Percentiles rank a stretch among this genome's conserved stretches.
Conservation (phyloP, 2,329 filamentous ascomycete species). For the Xylaria sp. region DNA sequence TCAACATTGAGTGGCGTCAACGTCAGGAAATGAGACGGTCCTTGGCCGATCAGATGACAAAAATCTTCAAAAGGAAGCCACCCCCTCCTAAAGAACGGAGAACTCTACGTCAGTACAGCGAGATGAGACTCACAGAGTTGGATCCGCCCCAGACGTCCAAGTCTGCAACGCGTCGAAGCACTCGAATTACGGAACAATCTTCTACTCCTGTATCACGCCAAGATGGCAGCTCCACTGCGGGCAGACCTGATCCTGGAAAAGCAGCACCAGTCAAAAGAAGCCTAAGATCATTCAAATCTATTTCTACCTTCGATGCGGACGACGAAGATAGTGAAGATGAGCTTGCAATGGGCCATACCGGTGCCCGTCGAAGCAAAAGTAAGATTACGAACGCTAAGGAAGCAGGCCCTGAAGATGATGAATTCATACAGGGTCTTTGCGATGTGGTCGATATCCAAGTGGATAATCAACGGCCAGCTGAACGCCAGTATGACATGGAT, state of each 20-base stretch:
- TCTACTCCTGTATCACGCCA: constrained; percentile 37
- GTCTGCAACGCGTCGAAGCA: constrained; percentile 46
- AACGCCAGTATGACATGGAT: constrained; percentile 74
- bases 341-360: constrained; percentile 39
- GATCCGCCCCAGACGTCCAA: constrained; percentile 13
- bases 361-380: constrained; percentile 23
- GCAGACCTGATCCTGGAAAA: constrained; percentile 32
- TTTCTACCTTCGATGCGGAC: constrained; percentile 46
- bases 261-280: constrained; percentile 39
- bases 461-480: constrained; percentile 79
- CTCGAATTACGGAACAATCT: constrained; percentile 43
- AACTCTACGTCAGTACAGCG: constrained; percentile 25
- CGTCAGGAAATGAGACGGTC: constrained; percentile 81
- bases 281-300: constrained; percentile 38
- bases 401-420: constrained; percentile 27
- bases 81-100: constrained; percentile 39
- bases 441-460: constrained; percentile 76
- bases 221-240: constrained; percentile 20
- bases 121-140: constrained; percentile 15
- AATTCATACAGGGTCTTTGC: constrained; percentile 74
- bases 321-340: constrained; percentile 52
- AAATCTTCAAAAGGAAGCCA: constrained; percentile 63
- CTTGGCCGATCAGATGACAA: constrained; percentile 78
- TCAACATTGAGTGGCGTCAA: constrained; percentile 84
- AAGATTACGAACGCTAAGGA: constrained; percentile 36